Base-by-base conservation (phyloP, 1,284 basidiomycete genomes). In the Austroboletus novae-zelandiae region DNA sequence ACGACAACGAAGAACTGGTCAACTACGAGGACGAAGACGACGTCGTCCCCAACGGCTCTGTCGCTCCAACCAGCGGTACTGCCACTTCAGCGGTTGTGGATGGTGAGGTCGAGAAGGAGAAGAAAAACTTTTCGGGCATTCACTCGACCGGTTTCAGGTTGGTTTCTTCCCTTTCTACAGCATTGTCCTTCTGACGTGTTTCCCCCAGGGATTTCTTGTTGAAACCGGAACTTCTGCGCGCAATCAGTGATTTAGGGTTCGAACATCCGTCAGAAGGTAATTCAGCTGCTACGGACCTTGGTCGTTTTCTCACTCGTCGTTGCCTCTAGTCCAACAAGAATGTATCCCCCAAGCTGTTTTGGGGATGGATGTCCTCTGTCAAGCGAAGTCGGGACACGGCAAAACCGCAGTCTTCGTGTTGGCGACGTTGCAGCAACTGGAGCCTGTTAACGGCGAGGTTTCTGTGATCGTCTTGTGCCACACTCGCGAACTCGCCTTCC, bases 351-450 rank as follows among this genome's bases (percentile, higher is more conserved):
- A 99, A 77, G 96, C 97, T 53, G 97, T 99, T 61, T 83, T 99
- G 47, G 96, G 97, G 58, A 99, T 98, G 91, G 97, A 99, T 68
- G 96, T 99, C 46, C 83, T 99, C 48, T 99, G 97, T 74, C 97
- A 99, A 77, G 97, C 97, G 61, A 99, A 99, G 76, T 99, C 97
- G 45, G 97, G 97, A 76, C 98, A 99, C 77, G 97, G 97, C 72
- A 99, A 99, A 79, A 99, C 97, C 20, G 97, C 97, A 43, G 97
- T 99, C 56, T 99, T 99, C 70, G 97, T 99, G 59, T 83, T 98
- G 57, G 95, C 97, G 48, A 96, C 93, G 7, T 82, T 99, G 48
- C 97, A 99, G 74, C 97, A 99, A 74, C 84, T 99, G 60, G 97
- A 99, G 72, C 95, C 97, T 46, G 93, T 98, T 58, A 91, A 98